Base-by-base conservation (phyloP, 768 basidiomycete genomes). In the Lentinula guzmanii region DNA sequence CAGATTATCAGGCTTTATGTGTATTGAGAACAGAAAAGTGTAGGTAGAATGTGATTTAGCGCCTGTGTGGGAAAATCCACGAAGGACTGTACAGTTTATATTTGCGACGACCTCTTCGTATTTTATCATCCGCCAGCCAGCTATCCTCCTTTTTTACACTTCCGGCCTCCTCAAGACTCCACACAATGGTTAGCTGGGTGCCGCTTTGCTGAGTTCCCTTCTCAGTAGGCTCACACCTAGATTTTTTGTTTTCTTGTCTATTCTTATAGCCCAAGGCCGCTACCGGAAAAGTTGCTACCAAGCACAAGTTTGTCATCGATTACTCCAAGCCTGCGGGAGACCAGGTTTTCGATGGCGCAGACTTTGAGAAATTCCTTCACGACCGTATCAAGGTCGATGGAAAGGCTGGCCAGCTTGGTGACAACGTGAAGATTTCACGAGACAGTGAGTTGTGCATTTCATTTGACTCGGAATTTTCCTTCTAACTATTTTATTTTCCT, bases 381-480 rank as follows among this genome's bases (percentile, higher is more conserved):
- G 94, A 95, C 77, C 90, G 90, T 68, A 91, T 93, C 70, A 95
- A 96, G 81, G 88, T 96, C 66, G 92, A 93, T 61, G 90, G 90
- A 51, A 95, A 95, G 82, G 81, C 89, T 55, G 95, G 94, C 43
- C 89, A 95, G 70, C 89, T 97, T 62, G 93, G 91, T 46, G 96
- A 98, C 55, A 87, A 79, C 67, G 82, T 99, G 72, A 90, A 91
- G 75, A 87, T 98, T 71, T 75, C 79, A 67, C 89, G 93, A 62
- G 92, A 96, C 77, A 90, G 94, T 95, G 62, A 60, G 84, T 79
- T 16, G 28, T 1, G 10, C 46, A 9, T 28, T 58, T 10, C 39
- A 9, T 57, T n/a, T 3, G 41, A 28, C 16, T 45, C 9, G 28
- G n/a, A 5, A 18, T 21, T 5, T 33, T 42, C 48, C 41, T 21